Base-by-base conservation (phyloP, 1,139 yeast genomes). In the Yamadazyma triangularis region DNA sequence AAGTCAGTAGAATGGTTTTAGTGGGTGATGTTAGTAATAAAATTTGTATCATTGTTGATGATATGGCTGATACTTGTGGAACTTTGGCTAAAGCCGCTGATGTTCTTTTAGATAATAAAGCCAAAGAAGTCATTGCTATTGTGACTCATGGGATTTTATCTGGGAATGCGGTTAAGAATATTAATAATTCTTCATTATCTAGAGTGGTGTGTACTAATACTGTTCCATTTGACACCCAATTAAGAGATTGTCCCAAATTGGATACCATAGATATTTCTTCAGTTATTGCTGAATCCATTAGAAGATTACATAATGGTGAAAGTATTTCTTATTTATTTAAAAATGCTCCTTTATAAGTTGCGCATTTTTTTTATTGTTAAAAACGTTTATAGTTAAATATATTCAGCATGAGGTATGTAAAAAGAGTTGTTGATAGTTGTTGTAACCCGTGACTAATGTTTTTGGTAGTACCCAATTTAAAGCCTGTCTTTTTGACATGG, bases 401-500 rank as follows among this genome's bases (percentile, higher is more conserved):
- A 25, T 7, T 7, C 14, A 26, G 5, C 6, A 26, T 26, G 28
- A 26, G 28, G 28, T 26, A 26, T 5, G 28, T 26, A 16, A 19
- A 8, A 8, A 21, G 8, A 21, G n/a, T 11, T 10, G n/a, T 10
- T 11, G n/a, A 21, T 10, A 21, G 5, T 21, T 10, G n/a, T n/a
- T n/a, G n/a, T n/a, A n/a, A n/a, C n/a, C n/a, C n/a, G n/a, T n/a
- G n/a, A n/a, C n/a, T n/a, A n/a, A n/a, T n/a, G n/a, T n/a, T n/a
- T n/a, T n/a, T n/a, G n/a, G n/a, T n/a, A n/a, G n/a, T 11, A 25
- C 13, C 20, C 34, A 50, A 33, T 66, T 73, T 47, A 82, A 74
- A 54, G 96, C 96, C 38, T 88, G 96, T 69, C 81, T 89, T 34
- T 89, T 89, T 57, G 91, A 91, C 65, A 88, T 91, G 96, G 97